Evolutionary conservation across 495 filamentous ascomycete species (phyloP).

Genomic region (Darksidea phi): DNA sequence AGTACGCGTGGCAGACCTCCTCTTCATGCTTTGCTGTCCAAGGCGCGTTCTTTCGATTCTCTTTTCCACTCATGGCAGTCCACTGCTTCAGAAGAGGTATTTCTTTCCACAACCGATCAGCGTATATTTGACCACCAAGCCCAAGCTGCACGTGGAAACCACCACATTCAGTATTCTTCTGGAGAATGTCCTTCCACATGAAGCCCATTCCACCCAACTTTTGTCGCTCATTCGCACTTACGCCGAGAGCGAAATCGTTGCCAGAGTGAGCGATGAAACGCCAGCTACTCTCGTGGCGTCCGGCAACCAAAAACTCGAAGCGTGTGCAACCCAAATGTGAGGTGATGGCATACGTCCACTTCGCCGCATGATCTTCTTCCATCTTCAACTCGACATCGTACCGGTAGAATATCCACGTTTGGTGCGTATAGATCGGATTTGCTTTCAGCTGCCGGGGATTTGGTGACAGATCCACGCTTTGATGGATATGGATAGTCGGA

Average conservation of each 20-base stretch:
- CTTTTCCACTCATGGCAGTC: constrained; percentile 84
- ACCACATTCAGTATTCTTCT: constrained; percentile 93
- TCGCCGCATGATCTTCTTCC: constrained; percentile 75
- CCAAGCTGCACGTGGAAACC: constrained; percentile 94
- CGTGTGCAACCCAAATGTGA: constrained; percentile 94
- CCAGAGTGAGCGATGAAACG: constrained; percentile 94
- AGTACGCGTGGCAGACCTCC: constrained; percentile 92
- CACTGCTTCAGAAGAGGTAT: constrained; percentile 90
- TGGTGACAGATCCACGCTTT: constrained; percentile 84
- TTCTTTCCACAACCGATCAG: constrained; percentile 94
- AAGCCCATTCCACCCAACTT: constrained; percentile 83
- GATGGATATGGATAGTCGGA: constrained; percentile 94
- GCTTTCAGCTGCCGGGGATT: constrained; percentile 85
- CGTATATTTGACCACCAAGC: constrained; percentile 92
- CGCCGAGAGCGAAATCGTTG: constrained; percentile 88
- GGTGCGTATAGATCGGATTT: constrained; percentile 80
- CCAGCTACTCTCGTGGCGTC: constrained; percentile 86
- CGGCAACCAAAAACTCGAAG: constrained; percentile 97
- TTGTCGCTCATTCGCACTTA: constrained; percentile 77
- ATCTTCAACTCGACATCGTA: constrained; percentile 92
- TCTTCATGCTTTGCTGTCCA: constrained; percentile 96
- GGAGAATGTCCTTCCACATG: constrained; percentile 99
- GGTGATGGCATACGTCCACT: constrained; percentile 98
- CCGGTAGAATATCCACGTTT: constrained; percentile 91
- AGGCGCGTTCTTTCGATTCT: constrained; percentile 80